Conservation (phyloP, 176 grass and related monocot genomes). For the Musa itinerans region DNA sequence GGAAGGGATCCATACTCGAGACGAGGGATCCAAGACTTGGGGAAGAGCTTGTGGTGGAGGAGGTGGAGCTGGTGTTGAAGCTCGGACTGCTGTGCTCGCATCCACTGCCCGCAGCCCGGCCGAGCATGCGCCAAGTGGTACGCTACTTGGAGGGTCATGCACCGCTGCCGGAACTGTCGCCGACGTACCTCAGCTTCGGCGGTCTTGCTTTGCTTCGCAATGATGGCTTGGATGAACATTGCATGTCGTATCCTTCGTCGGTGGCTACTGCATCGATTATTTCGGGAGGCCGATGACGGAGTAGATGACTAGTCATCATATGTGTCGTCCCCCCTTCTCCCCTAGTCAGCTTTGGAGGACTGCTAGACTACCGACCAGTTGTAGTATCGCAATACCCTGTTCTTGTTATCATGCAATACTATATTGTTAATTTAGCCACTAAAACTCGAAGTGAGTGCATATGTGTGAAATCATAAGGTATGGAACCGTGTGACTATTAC, state of each 20-base stretch:
- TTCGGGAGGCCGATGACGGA: no score
- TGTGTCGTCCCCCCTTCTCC: no score
- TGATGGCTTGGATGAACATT: not conserved
- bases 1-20: not conserved
- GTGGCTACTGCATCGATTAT: no score
- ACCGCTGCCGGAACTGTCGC: constrained; percentile 22
- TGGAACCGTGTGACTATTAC: no score
- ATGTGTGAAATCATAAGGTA: no score
- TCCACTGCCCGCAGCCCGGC: constrained; percentile 20
- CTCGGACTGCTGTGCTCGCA: constrained; percentile 39
- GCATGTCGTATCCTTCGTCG: not conserved
- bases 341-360: no score
- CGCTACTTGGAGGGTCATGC: constrained; percentile 16
- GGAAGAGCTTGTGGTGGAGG: not conserved
- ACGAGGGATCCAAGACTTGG: constrained; percentile 1
- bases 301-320: not conserved
- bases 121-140: constrained; percentile 28
- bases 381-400: no score
- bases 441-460: no score
- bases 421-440: no score
- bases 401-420: no score
- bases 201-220: constrained; percentile 11
- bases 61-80: constrained; percentile 18
- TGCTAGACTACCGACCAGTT: no score
- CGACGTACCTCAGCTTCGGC: constrained; percentile 1